A percentile compares a stretch with the other conserved stretches of the same genome.
These are phyloP conservation scores for Speleostelium caveatum DNA, from an alignment of 78 protist species.

Conservation along the genomic window DNA sequence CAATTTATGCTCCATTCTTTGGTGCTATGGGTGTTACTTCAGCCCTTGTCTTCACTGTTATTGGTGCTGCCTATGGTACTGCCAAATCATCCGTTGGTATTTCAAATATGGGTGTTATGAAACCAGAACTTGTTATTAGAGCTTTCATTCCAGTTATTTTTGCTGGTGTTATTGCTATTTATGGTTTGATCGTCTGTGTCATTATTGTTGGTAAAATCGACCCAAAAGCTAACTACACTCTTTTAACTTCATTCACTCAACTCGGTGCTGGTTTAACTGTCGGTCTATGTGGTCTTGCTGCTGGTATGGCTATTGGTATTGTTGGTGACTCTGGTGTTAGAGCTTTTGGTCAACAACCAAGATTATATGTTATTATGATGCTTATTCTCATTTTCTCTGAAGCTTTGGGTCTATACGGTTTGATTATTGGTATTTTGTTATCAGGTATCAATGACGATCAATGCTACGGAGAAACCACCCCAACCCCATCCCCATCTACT, in stretches of 20 bases:
- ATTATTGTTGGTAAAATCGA: slow-evolving; percentile 84
- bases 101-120: slow-evolving; percentile 96
- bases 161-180: slow-evolving; percentile 99
- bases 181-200: slow-evolving; percentile 99
- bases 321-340: slow-evolving; percentile 98
- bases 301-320: slow-evolving; percentile 96
- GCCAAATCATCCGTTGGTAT: slow-evolving; percentile 99
- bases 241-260: slow-evolving; percentile 87
- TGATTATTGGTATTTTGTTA: slow-evolving; percentile 93
- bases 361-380: slow-evolving; percentile 93
- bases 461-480: too few relatives aligned
- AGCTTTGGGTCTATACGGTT: slow-evolving; percentile 96
- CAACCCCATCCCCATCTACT: too few relatives aligned
- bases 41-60: slow-evolving; percentile 87
- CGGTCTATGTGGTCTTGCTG: slow-evolving; percentile 97
- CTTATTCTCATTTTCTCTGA: slow-evolving; percentile 98
- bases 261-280: slow-evolving; percentile 97
- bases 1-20: slow-evolving; percentile 82
- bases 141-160: slow-evolving; percentile 95
- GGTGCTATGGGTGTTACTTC: slow-evolving; percentile 85
- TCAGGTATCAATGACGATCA: too few relatives aligned
- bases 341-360: slow-evolving; percentile 92
- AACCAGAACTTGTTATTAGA: slow-evolving; percentile 97
- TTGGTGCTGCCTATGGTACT: slow-evolving; percentile 99
- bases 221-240: slow-evolving; percentile 44